A percentile compares a stretch with the other conserved stretches of the same genome.
Conservation (phyloP, 106 monocot genomes). For the Narthecium ossifragum region DNA sequence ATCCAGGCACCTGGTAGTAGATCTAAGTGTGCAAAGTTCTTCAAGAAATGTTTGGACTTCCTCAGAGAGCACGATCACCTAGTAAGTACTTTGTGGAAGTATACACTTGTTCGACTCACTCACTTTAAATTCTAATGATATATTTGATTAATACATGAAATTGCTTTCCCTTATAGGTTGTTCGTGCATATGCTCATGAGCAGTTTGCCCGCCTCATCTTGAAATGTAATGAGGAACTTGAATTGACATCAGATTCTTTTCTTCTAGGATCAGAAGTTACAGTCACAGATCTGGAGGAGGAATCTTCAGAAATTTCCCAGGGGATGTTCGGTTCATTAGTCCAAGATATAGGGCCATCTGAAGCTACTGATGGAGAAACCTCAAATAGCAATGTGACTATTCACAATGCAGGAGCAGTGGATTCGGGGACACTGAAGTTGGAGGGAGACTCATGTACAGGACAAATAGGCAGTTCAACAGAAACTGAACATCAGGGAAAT, state of each 20-base stretch:
- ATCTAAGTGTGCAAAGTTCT: slow-evolving; percentile 75
- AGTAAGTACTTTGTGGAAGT: slow-evolving; percentile 43
- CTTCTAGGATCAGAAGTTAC: slow-evolving; percentile 69
- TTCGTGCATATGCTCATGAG: slow-evolving; percentile 95
- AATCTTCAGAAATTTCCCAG: slow-evolving; percentile 56
- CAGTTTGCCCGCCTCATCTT: slow-evolving; percentile 95
- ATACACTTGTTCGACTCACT: too few species aligned
- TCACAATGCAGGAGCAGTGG: too few species aligned
- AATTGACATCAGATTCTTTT: slow-evolving; percentile 67
- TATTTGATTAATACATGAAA: too few species aligned
- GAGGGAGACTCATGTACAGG: slow-evolving; percentile 9
- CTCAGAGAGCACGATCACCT: slow-evolving; percentile 79
- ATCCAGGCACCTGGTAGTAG: slow-evolving; percentile 62
- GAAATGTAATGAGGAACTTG: slow-evolving; percentile 84
- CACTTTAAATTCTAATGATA: too few species aligned
- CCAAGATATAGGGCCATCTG: slow-evolving; percentile 18
- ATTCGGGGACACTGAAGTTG: too few species aligned
- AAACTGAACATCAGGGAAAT: slow-evolving; percentile 13
- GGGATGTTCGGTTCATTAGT: slow-evolving; percentile 35
- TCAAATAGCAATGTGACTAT: slow-evolving; percentile 15
- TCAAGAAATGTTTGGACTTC: slow-evolving; percentile 86
- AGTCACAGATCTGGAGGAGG: slow-evolving; percentile 79
- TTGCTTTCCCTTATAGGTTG: too few species aligned
- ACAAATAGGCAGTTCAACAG: background rate
- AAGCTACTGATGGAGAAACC: slow-evolving; percentile 13